Base-by-base conservation (phyloP, 1,284 basidiomycete genomes). In the Volvariella surrecta region DNA sequence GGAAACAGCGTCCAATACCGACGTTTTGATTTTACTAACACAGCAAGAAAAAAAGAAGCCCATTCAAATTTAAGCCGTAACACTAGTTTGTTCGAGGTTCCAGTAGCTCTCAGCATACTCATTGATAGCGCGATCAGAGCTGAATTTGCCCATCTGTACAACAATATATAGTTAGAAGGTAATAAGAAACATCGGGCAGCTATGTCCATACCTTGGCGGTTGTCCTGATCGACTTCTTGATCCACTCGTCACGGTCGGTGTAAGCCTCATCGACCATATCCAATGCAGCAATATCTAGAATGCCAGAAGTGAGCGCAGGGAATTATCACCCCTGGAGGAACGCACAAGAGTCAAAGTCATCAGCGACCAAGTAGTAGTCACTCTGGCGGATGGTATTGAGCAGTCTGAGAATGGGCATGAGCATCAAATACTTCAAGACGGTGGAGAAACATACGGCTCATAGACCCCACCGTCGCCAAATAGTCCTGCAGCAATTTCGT, bases 321-420 rank as follows among this genome's bases (percentile, higher is more conserved):
- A 9, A 32, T 4, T 11, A 15, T 8, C 22, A 37, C 24, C 16
- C 37, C 21, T 39, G 11, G 22, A 6, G 6, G 20, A 7, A 65
- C 79, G 50, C 40, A 86, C 88, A 94, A 8, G 88, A 90, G 52
- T 90, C 86, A 58, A 93, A 94, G 67, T 95, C 90, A 58, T 95
- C 90, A 0, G 87, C 81, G 49, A 94, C 63, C 48, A 90, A 70
- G 60, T 89, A 89, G 61, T 82, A 82, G 58, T 93, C 88, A 47
- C 80, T 74, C 56, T 89, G 78, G 40, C 80, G 70, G 52, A 89
- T 76, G 11, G 86, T 88, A 61, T 82, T 83, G 48, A 85, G 64
- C 34, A 85, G 63, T 20, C 78, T 81, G 40, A 21, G 9, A 56
- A 42, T 54, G 6, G 53, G 22, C 13, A 19, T 19, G 13, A 4